These are phyloP conservation scores for Ceratobasidium sp. DNA, from an alignment of 1,284 basidiomycete genomes.

Conservation along the genomic window DNA sequence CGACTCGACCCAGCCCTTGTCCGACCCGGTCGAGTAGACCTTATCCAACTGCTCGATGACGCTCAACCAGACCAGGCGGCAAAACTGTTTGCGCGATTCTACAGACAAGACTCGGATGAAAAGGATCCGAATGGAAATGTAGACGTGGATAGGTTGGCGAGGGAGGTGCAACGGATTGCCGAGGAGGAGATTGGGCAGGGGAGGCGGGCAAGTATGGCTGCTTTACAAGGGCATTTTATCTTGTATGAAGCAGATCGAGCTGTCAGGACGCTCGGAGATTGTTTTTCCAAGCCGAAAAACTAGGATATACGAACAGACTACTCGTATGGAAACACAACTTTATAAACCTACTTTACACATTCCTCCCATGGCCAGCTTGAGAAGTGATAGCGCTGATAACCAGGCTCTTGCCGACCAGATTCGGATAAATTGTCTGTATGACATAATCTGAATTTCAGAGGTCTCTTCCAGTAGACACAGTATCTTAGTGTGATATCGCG, in stretches of 20 bases:
- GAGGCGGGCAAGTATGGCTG: slow-evolving; percentile 88
- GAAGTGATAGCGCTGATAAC: too few species aligned
- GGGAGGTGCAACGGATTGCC: slow-evolving; percentile 67
- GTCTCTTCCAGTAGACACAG: too few species aligned
- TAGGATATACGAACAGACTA: neutral
- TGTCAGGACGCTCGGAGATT: slow-evolving; percentile 59
- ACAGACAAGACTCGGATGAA: slow-evolving; percentile 59
- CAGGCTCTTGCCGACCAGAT: too few species aligned
- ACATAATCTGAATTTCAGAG: too few species aligned
- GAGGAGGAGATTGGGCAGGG: slow-evolving; percentile 65
- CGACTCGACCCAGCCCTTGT: slow-evolving; percentile 58
- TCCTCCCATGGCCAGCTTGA: too few species aligned
- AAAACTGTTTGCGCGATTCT: slow-evolving; percentile 88
- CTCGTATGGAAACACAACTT: neutral
- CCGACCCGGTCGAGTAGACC: slow-evolving; percentile 93
- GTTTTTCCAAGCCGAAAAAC: slow-evolving; percentile 17
- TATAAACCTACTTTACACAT: too few species aligned
- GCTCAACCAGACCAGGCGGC: slow-evolving; percentile 86
- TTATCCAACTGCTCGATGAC: slow-evolving; percentile 88
- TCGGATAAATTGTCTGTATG: too few species aligned
- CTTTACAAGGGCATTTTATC: slow-evolving; percentile 93
- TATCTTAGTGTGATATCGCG: too few species aligned
- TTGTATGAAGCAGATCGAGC: slow-evolving; percentile 75
- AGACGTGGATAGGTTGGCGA: slow-evolving; percentile 65
- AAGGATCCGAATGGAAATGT: slow-evolving; percentile 52